Conservation (phyloP, 192 early-diverging fungal genomes). For the Coemansia sp. region DNA sequence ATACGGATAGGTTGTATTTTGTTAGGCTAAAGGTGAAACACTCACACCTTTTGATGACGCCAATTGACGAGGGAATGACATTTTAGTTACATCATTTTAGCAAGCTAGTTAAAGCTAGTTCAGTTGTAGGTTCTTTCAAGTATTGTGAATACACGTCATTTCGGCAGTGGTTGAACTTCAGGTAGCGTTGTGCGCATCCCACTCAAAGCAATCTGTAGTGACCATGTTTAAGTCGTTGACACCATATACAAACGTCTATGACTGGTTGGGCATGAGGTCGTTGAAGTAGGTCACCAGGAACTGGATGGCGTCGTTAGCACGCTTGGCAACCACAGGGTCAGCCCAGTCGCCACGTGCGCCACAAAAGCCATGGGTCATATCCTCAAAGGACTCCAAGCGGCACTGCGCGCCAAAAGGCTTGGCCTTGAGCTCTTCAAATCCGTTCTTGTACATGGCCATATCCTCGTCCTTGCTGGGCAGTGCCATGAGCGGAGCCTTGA, state of each 20-base stretch:
- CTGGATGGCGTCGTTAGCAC: conserved; percentile 57
- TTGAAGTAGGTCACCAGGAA: conserved; percentile 55
- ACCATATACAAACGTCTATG: background rate
- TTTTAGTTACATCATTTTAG: background rate
- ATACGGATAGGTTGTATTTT: background rate
- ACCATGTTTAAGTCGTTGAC: background rate
- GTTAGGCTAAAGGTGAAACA: background rate
- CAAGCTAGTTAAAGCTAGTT: background rate
- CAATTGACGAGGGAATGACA: background rate
- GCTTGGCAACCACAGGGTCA: conserved; percentile 41
- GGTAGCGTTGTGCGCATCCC: background rate
- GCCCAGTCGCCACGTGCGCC: conserved; percentile 61
- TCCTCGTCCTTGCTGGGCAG: conserved; percentile 67
- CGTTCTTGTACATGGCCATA: conserved; percentile 17
- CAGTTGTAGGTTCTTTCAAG: background rate
- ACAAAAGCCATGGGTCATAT: conserved; percentile 60
- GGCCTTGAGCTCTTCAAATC: conserved; percentile 26
- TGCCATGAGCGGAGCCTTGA: conserved; percentile 60
- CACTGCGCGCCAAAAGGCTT: conserved; percentile 58
- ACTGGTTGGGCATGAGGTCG: conserved; percentile 17
- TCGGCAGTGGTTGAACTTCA: background rate
- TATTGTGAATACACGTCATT: background rate
- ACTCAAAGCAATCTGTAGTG: background rate
- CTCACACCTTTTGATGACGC: background rate
- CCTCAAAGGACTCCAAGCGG: conserved; percentile 59